Base-by-base conservation (phyloP, 441 rosid species). In the Cnidoscolus chayamansa region DNA sequence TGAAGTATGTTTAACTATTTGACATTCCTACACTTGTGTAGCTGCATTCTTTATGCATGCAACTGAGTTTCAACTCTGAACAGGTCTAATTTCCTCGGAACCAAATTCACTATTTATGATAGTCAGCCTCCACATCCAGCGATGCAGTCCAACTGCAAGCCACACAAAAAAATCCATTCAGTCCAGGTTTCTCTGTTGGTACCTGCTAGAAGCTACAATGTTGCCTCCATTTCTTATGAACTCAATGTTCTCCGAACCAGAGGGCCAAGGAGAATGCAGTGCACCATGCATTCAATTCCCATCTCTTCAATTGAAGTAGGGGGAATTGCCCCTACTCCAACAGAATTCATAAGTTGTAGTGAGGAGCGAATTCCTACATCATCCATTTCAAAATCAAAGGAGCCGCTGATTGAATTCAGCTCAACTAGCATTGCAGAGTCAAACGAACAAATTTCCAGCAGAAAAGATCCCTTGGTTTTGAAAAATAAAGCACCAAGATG, bases 71-170 rank as follows among this genome's bases (percentile, higher is more conserved):
- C 20, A 30, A 57, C 45, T 56, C 59, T 84, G 63, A 74, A 72
- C 85, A 94, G 97, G 90, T 92, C 98, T 49, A 94, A 92, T 85
- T 92, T 94, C 78, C 80, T 94, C 16, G 97, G 98, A 63, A 92
- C 97, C 54, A 94, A 90, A 72, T 94, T 94, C 79, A 86, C 90
- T 70, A 81, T 92, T 68, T 85, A 81, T 50, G 96, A 90, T 65
- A 78, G 82, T 77, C 91, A 85, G 74, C 92, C 88, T 75, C 90
- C 79, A 16, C 50, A 75, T 37, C 61, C 81, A 50, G 67, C 76
- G 59, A 67, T 73, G 65, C 74, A 74, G n/a, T 76, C 87, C 71
- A 77, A 71, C 74, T 58, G 50, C 55, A 80, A 70, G 76, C 73
- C 76, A 7, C 77, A 50, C 20, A 70, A 78, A 65, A 90, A 82